Evolutionary conservation across 2,329 filamentous ascomycete species (phyloP).

Genomic region (Sphaerulina vaccinii): DNA sequence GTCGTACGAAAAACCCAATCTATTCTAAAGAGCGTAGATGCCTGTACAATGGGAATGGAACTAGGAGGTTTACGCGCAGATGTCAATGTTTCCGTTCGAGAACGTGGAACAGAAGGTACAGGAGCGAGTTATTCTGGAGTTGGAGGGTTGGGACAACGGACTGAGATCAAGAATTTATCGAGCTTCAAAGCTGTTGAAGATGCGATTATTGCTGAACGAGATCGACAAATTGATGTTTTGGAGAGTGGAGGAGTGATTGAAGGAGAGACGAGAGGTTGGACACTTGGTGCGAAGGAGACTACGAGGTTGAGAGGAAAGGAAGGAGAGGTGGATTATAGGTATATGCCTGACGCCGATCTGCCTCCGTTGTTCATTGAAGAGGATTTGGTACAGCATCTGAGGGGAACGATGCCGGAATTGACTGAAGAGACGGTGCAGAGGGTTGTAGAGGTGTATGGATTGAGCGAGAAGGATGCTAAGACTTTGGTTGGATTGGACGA

Average conservation of each 20-base stretch:
- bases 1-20: slow-evolving; percentile 86
- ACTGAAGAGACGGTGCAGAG: slow-evolving; percentile 67
- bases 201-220: slow-evolving; percentile 85
- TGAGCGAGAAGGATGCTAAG: slow-evolving; percentile 79
- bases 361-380: slow-evolving; percentile 71
- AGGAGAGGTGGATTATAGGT: slow-evolving; percentile 94
- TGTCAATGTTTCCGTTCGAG: slow-evolving; percentile 85
- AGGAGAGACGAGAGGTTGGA: slow-evolving; percentile 92
- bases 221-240: slow-evolving; percentile 79
- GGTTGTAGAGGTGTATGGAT: slow-evolving; percentile 55
- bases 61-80: slow-evolving; percentile 85
- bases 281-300: slow-evolving; percentile 78
- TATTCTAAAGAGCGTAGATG: slow-evolving; percentile 74
- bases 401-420: slow-evolving; percentile 62
- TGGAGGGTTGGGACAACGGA: slow-evolving; percentile 73
- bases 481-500: slow-evolving; percentile 75
- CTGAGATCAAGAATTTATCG: slow-evolving; percentile 96
- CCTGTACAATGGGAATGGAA: slow-evolving; percentile 91
- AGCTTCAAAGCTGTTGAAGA: slow-evolving; percentile 95
- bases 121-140: slow-evolving; percentile 57
- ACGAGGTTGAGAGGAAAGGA: slow-evolving; percentile 84
- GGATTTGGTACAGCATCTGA: slow-evolving; percentile 66
- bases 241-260: slow-evolving; percentile 71
- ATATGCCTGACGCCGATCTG: slow-evolving; percentile 96
- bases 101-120: slow-evolving; percentile 46